A percentile compares a stretch with the other conserved stretches of the same genome.
Conservation (phyloP, 352 stramenopile genomes). For the Thraustotheca clavata region DNA sequence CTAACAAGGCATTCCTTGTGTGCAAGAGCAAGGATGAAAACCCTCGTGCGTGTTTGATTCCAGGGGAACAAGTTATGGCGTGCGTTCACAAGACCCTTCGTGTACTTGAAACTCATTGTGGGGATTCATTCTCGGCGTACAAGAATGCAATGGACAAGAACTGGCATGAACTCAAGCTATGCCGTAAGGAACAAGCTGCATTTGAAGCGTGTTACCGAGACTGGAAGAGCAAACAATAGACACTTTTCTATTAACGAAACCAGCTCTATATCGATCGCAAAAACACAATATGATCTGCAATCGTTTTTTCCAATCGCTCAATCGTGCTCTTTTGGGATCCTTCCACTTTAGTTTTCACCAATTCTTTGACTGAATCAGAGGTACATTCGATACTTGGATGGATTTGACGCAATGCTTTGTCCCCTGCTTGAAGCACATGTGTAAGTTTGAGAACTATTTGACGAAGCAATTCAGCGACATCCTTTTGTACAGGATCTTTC, state of each 20-base stretch:
- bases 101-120: conserved; percentile 72
- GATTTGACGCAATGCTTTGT: not conserved
- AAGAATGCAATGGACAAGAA: conserved; percentile 85
- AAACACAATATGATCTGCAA: conserved; percentile 8
- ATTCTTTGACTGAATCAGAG: no score
- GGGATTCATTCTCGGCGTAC: conserved; percentile 80
- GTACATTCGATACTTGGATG: not conserved
- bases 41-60: conserved; percentile 64
- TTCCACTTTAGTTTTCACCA: conserved; percentile 11
- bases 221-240: conserved; percentile 36
- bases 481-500: conserved; percentile 26
- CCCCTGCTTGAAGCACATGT: not conserved
- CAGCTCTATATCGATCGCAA: conserved; percentile 11
- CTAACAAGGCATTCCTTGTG: conserved; percentile 77
- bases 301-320: not conserved
- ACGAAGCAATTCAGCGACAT: not conserved
- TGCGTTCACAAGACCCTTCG: conserved; percentile 80
- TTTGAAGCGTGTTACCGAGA: conserved; percentile 81
- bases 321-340: not conserved
- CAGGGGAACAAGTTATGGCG: conserved; percentile 83
- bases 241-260: not conserved
- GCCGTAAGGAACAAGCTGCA: conserved; percentile 77
- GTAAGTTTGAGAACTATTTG: not conserved
- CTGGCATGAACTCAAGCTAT: conserved; percentile 79
- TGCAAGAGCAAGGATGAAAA: conserved; percentile 82